Evolutionary conservation across 2,329 filamentous ascomycete genomes (phyloP).

Genomic region (Calonectria fujianensis): DNA sequence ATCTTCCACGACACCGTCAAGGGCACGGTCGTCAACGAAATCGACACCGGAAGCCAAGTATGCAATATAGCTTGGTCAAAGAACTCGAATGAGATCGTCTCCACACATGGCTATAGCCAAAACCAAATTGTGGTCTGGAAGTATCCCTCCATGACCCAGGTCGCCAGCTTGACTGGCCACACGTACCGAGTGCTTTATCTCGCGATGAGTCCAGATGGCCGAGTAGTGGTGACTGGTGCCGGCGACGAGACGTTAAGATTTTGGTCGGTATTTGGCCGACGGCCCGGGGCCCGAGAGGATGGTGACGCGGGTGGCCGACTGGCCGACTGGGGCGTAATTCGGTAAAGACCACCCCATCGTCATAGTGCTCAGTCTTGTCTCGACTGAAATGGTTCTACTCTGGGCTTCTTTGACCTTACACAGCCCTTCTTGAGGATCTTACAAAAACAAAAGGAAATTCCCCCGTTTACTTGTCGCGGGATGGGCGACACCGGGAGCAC

Average conservation of each 20-base stretch:
- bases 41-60: slow-evolving; percentile 98
- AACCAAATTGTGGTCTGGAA: slow-evolving; percentile 99
- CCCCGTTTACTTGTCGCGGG: slow-evolving; percentile 31
- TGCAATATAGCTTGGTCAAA: slow-evolving; percentile 98
- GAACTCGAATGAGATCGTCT: slow-evolving; percentile 98
- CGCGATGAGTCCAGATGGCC: slow-evolving; percentile 96
- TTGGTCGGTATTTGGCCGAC: slow-evolving; percentile 95
- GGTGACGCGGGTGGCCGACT: slow-evolving; percentile 78
- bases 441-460: slow-evolving; percentile 20
- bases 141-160: slow-evolving; percentile 98
- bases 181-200: slow-evolving; percentile 97
- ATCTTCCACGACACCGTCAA: slow-evolving; percentile 98
- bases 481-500: slow-evolving; percentile 36
- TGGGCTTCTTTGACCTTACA: not conserved
- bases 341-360: slow-evolving; percentile 61
- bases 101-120: slow-evolving; percentile 96
- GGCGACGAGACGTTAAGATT: slow-evolving; percentile 97
- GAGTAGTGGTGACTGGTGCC: slow-evolving; percentile 94
- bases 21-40: slow-evolving; percentile 87
- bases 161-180: slow-evolving; percentile 95
- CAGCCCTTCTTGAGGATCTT: not conserved
- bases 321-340: slow-evolving; percentile 89
- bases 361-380: not conserved
- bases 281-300: slow-evolving; percentile 82
- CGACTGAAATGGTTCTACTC: too few species aligned